Evolutionary conservation across 176 grass and related monocot genomes (phyloP).

Genomic region (Musa acuminata): DNA sequence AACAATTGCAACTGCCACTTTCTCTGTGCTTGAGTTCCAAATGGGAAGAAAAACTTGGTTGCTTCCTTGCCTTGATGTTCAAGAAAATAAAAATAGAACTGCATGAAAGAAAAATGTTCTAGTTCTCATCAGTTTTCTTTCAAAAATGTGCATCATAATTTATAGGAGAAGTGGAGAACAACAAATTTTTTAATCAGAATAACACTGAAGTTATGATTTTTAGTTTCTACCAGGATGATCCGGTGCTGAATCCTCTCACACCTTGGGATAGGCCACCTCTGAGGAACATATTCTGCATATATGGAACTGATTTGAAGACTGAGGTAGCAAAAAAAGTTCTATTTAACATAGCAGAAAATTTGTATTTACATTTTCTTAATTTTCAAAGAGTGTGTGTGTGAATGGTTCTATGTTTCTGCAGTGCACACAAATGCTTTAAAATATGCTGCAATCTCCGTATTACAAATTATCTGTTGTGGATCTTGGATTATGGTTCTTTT

Average conservation of each 20-base stretch:
- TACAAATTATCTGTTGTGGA: neutral
- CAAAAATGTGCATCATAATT: neutral
- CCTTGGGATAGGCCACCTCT: slow-evolving; percentile 96
- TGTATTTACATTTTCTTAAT: neutral
- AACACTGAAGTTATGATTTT: slow-evolving; percentile 17
- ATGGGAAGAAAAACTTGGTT: no score
- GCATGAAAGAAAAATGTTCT: neutral
- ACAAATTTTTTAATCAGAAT: neutral
- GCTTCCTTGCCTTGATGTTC: neutral
- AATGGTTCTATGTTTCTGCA: neutral
- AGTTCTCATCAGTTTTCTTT: neutral
- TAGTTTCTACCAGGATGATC: slow-evolving; percentile 89
- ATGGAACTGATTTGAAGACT: slow-evolving; percentile 83
- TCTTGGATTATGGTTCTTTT: neutral
- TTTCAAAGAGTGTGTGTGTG: neutral
- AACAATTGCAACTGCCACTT: no score
- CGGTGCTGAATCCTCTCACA: slow-evolving; percentile 84
- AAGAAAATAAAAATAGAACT: neutral
- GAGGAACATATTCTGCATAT: slow-evolving; percentile 96
- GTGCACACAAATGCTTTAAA: no score
- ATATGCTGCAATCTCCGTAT: no score
- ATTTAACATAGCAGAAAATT: neutral
- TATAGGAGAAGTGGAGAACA: neutral
- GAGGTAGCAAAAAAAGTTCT: slow-evolving; percentile 36
- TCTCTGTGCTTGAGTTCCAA: no score